Conservation (phyloP, 2,329 filamentous ascomycete genomes). For the Penicillium corylophilum region DNA sequence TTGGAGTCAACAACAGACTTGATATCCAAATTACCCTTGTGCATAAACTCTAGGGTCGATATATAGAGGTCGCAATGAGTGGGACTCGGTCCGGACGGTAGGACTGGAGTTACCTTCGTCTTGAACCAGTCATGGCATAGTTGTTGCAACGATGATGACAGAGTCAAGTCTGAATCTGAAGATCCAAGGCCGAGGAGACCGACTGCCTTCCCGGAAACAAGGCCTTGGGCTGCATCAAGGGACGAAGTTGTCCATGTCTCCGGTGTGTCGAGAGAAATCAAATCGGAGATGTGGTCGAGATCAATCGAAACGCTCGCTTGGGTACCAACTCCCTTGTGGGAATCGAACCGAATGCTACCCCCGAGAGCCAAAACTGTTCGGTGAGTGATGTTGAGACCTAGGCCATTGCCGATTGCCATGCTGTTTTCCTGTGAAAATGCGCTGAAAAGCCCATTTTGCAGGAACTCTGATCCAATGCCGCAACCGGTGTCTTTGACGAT, state of each 20-base stretch:
- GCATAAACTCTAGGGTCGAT: not conserved
- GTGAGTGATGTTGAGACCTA: conserved; percentile 55
- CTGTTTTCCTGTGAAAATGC: conserved; percentile 22
- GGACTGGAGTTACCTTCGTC: conserved; percentile 9
- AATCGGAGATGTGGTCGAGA: conserved; percentile 1
- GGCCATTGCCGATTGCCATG: conserved; percentile 19
- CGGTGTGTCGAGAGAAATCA: not conserved
- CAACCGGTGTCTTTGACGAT: conserved; percentile 31
- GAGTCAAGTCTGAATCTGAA: conserved; percentile 7
- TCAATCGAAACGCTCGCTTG: conserved; percentile 13
- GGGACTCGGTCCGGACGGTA: not conserved
- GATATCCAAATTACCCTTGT: not conserved
- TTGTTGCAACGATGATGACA: conserved; percentile 16
- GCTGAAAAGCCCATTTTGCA: conserved; percentile 18
- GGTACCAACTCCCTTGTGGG: conserved; percentile 27
- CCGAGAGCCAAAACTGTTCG: conserved; percentile 29
- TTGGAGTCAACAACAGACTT: not conserved
- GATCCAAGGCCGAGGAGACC: conserved; percentile 19
- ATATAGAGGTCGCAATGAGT: conserved; percentile 25
- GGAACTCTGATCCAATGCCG: conserved; percentile 27
- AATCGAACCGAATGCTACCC: conserved; percentile 29
- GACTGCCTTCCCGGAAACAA: conserved; percentile 12
- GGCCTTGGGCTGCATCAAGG: not conserved
- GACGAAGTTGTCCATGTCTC: not conserved
- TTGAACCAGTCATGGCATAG: conserved; percentile 21